phyloP scores from a whole-genome alignment of 2,329 filamentous ascomycete species.

The Penicillium sp. region DNA sequence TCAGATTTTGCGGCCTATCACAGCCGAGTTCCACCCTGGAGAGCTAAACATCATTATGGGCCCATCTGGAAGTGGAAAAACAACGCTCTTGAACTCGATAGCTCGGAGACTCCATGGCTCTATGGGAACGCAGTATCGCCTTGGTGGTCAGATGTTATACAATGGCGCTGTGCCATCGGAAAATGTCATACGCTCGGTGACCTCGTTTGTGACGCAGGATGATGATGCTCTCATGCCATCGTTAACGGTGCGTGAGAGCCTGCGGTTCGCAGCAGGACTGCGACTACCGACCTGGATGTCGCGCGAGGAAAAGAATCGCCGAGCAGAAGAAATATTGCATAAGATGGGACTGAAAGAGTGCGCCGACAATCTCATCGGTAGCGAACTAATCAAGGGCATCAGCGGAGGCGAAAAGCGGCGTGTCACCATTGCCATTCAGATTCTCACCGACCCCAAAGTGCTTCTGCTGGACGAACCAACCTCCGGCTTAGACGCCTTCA shows the following conservation, averaged over 20 bases:
- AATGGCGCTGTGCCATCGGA: conserved; percentile 64
- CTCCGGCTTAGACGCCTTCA: conserved; percentile 71
- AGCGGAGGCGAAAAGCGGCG: conserved; percentile 73
- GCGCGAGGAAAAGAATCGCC: conserved; percentile 58
- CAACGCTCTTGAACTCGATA: conserved; percentile 67
- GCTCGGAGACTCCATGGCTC: conserved; percentile 60
- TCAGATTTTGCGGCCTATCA: conserved; percentile 61
- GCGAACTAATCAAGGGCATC: conserved; percentile 68
- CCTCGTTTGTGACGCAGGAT: conserved; percentile 72
- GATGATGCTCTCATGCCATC: conserved; percentile 69
- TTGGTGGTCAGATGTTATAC: conserved; percentile 60
- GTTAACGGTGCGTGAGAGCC: conserved; percentile 68
- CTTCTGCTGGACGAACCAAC: conserved; percentile 71
- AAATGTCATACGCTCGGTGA: conserved; percentile 63
- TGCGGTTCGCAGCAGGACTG: conserved; percentile 64
- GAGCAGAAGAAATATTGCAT: conserved; percentile 64
- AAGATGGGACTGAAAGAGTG: conserved; percentile 76
- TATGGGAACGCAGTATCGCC: conserved; percentile 56
- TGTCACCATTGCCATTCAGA: conserved; percentile 71
- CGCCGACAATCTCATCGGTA: conserved; percentile 67
- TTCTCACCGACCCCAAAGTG: conserved; percentile 67
- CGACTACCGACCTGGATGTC: conserved; percentile 66
- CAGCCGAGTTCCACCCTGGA: conserved; percentile 61
- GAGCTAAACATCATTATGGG: conserved; percentile 73
- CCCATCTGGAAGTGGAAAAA: conserved; percentile 71